A percentile compares a stretch with the other conserved stretches of the same genome.
phyloP scores from a whole-genome alignment of 495 filamentous ascomycete species.

The Extremus antarcticus region DNA sequence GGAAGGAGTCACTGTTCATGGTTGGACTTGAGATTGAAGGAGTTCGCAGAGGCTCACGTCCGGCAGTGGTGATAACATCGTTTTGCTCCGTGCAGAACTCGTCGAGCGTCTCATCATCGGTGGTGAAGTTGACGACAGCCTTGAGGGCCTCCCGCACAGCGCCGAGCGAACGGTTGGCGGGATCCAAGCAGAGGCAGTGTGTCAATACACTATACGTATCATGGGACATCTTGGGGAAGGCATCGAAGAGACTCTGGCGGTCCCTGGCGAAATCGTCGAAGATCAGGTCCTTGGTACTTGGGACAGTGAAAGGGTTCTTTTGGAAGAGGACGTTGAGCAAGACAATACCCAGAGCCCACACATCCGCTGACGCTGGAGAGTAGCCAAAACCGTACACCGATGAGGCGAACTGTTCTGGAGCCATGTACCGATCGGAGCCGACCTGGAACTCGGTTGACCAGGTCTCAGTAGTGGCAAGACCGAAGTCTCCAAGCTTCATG shows the following conservation, averaged over 20 bases:
- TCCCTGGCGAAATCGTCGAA: slow-evolving; percentile 88
- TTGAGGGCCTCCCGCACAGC: slow-evolving; percentile 65
- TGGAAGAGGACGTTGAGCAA: slow-evolving; percentile 92
- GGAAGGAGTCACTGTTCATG: slow-evolving; percentile 74
- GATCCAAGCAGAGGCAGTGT: slow-evolving; percentile 80
- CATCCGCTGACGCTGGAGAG: slow-evolving; percentile 84
- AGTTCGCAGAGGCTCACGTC: slow-evolving; percentile 90
- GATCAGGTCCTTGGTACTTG: slow-evolving; percentile 73
- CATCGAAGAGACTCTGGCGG: slow-evolving; percentile 90
- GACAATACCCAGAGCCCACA: slow-evolving; percentile 95
- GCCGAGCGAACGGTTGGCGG: slow-evolving; percentile 70
- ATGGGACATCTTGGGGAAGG: slow-evolving; percentile 96
- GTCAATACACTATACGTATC: slow-evolving; percentile 90
- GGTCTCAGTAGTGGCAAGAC: slow-evolving; percentile 71
- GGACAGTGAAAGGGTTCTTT: slow-evolving; percentile 84
- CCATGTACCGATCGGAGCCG: slow-evolving; percentile 98
- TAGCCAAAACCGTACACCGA: slow-evolving; percentile 71
- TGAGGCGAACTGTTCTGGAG: slow-evolving; percentile 92
- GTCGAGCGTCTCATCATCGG: slow-evolving; percentile 79
- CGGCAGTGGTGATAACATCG: slow-evolving; percentile 58
- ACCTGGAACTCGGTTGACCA: slow-evolving; percentile 88
- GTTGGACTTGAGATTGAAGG: slow-evolving; percentile 87
- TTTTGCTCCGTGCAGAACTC: slow-evolving; percentile 85
- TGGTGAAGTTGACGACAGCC: slow-evolving; percentile 82
- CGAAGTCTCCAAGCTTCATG: slow-evolving; percentile 96